Evolutionary conservation across 192 early-diverging fungal species (phyloP).

Genomic region (Geranomyces michiganensis): DNA sequence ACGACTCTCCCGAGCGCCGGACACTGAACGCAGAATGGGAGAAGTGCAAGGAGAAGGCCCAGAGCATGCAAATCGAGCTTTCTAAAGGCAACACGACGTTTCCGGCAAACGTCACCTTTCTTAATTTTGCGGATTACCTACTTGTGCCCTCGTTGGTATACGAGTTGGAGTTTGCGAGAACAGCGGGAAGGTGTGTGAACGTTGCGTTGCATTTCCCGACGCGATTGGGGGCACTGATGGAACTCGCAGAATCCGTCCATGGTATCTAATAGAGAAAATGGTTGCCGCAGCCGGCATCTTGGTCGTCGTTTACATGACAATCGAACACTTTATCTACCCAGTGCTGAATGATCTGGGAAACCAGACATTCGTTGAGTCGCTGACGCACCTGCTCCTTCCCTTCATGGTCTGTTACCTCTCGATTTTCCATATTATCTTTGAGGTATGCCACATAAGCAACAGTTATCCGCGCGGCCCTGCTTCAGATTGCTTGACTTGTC

Average conservation of each 20-base stretch:
- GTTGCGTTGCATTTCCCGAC: not conserved
- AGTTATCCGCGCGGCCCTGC: too few species aligned
- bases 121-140: conserved; percentile 86
- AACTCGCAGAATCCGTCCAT: conserved; percentile 70
- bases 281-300: conserved; percentile 79
- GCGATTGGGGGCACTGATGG: not conserved
- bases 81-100: conserved; percentile 42
- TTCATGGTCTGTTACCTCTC: conserved; percentile 91
- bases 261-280: conserved; percentile 83
- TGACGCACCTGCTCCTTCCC: conserved; percentile 76
- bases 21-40: conserved; percentile 22
- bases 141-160: conserved; percentile 91
- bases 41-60: conserved; percentile 11
- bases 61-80: conserved; percentile 26
- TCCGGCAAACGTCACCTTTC: conserved; percentile 78
- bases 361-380: conserved; percentile 60
- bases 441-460: too few species aligned
- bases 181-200: conserved; percentile 54
- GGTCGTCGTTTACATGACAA: conserved; percentile 78
- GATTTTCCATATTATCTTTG: conserved; percentile 95
- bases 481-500: not conserved
- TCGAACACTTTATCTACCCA: conserved; percentile 87
- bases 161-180: conserved; percentile 90
- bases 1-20: conserved; percentile 4
- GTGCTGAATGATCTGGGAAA: conserved; percentile 62